phyloP scores from a whole-genome alignment of 371 early-diverging fungal species.

The Blastocladiella emersonii region DNA sequence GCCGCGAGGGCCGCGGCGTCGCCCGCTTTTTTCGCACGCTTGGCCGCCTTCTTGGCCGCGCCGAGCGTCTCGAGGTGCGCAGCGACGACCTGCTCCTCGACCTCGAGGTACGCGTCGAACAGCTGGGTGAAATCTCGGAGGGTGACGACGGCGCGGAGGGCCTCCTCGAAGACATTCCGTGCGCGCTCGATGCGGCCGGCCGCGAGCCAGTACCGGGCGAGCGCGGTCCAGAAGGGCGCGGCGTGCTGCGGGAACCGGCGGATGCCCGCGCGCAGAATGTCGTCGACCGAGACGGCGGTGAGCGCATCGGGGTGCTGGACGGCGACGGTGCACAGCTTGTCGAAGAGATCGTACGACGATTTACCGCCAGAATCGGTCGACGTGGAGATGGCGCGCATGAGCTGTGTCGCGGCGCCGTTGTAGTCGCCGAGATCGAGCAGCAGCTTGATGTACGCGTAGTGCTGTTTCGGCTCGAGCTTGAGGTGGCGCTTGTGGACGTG shows the following conservation, averaged over 20 bases:
- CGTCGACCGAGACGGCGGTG: slow-evolving; percentile 51
- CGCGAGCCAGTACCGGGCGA: slow-evolving; percentile 73
- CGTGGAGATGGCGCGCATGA: slow-evolving; percentile 54
- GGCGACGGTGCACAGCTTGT: slow-evolving; percentile 67
- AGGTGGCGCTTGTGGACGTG: slow-evolving; percentile 67
- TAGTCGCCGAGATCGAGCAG: slow-evolving; percentile 50
- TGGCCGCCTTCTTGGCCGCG: slow-evolving; percentile 7
- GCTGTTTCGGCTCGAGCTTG: slow-evolving; percentile 56
- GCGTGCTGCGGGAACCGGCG: slow-evolving; percentile 67
- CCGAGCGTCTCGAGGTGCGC: slow-evolving; percentile 60
- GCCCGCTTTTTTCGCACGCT: slow-evolving; percentile 1
- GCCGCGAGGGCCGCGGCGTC: slow-evolving; percentile 26
- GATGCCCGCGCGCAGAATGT: slow-evolving; percentile 78
- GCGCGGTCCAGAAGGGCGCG: slow-evolving; percentile 72
- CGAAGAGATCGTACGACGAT: slow-evolving; percentile 72
- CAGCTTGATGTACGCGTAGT: slow-evolving; percentile 59
- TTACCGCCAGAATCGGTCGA: slow-evolving; percentile 51
- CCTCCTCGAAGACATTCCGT: slow-evolving; percentile 89
- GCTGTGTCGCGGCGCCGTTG: slow-evolving; percentile 70
- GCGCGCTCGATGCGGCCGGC: slow-evolving; percentile 62
- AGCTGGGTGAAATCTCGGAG: slow-evolving; percentile 91
- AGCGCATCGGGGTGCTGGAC: slow-evolving; percentile 58
- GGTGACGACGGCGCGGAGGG: slow-evolving; percentile 59
- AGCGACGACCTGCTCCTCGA: slow-evolving; percentile 68
- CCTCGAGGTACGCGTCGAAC: slow-evolving; percentile 88